Conservation (phyloP, 2,329 filamentous ascomycete species). For the Fusarium siculi region DNA sequence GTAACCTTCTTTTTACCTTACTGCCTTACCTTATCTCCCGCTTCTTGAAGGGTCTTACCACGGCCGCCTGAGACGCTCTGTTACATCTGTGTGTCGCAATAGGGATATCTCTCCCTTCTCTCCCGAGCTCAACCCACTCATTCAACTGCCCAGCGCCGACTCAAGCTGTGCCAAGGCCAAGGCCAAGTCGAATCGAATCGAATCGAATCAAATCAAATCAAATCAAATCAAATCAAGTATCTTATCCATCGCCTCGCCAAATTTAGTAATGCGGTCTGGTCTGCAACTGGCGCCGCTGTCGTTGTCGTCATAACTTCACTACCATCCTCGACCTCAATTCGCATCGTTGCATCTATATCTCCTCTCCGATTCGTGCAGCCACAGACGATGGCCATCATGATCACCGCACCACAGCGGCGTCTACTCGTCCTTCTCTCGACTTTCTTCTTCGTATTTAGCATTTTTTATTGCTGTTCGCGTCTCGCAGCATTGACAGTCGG, state of each 20-base stretch:
- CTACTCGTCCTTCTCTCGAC: conserved; percentile 46
- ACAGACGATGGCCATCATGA: conserved; percentile 35
- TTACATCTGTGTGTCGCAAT: background rate
- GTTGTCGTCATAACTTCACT: conserved; percentile 26
- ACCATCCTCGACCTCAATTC: background rate
- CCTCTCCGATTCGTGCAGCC: conserved; percentile 10
- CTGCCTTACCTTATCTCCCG: background rate
- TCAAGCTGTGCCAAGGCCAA: background rate
- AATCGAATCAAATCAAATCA: background rate
- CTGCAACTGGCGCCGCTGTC: background rate
- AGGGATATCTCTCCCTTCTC: conserved; percentile 5
- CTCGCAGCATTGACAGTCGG: conserved; percentile 43
- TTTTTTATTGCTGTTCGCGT: conserved; percentile 50
- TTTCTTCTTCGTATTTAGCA: conserved; percentile 49
- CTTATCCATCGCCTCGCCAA: background rate
- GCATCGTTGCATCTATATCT: background rate
- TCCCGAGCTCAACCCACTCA: background rate
- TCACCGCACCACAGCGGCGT: conserved; percentile 45
- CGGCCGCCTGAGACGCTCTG: background rate
- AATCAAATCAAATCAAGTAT: background rate
- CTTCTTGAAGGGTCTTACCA: conserved; percentile 3
- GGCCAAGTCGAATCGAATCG: background rate
- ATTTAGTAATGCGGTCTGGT: conserved; percentile 14
- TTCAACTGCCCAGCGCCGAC: background rate
- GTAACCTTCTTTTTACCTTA: background rate